Evolutionary conservation across 257 asterid species (phyloP), one percentile per base, ranked within the genome.

Genomic region (Paraleonurus japonicus): DNA sequence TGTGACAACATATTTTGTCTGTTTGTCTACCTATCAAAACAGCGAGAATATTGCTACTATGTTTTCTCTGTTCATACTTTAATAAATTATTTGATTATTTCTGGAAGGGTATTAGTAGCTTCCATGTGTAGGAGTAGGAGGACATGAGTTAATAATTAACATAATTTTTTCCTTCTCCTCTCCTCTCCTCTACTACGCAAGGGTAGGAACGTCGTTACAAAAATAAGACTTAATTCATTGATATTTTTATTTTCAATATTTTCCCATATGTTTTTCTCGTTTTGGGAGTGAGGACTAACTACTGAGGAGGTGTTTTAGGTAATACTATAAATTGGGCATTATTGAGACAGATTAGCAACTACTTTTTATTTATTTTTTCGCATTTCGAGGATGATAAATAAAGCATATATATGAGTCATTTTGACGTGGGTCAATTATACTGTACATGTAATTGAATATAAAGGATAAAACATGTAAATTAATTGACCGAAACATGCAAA

Each of bases 1-100:
- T 75, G 86, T 80, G 89, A 87, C 88, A 78, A 79, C 89, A 83
- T 74, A 73, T 79, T 78, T 75, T 86, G 95, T 88, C 92, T 61
- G 23, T 76, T 69, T 88, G 89, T 84, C 84, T 54, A 78, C 85
- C 88, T 76, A 73, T 81, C 95, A 88, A 81, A 77, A 69, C 86
- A 76, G 59, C 89, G 91, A 83, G 88, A 88, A 86, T 82, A 88
- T 84, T 81, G 88, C 79, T 72, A 74, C 15, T 41, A 58, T 86
- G 92, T 81, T 84, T 78, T 63, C 30, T 55, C 27, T 53, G 4
- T 48, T 69, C 3, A 39, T 32, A 9, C 37, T 32, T 70, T 69
- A 13, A 30, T 30, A 28, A 51, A 39, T 37, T 60, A 59, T 41
- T 61, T 67, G 13, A 8, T 30, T 20, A 51, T 51, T 65, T 62